These are phyloP conservation scores for Fabrea salina DNA, from an alignment of 169 alveolate genomes.

Conservation along the genomic window DNA sequence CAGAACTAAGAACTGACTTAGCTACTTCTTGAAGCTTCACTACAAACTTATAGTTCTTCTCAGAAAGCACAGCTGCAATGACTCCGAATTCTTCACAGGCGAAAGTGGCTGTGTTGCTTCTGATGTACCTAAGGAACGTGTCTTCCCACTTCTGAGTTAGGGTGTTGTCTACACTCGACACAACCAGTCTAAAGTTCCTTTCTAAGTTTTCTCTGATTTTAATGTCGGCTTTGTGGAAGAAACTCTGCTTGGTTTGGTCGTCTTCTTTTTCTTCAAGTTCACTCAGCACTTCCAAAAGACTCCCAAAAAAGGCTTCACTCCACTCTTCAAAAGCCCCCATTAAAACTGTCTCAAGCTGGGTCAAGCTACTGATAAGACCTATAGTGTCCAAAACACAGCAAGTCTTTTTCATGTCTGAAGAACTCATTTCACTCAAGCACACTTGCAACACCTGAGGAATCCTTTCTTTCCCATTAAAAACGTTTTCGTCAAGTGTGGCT, in stretches of 20 bases:
- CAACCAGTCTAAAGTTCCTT: neutral
- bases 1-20: too few species aligned
- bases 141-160: neutral
- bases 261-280: slow-evolving; percentile 6
- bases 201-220: slow-evolving; percentile 2
- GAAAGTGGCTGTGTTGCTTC: neutral
- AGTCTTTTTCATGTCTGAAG: neutral
- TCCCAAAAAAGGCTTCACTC: neutral
- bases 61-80: neutral
- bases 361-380: neutral
- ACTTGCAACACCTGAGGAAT: neutral
- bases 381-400: neutral
- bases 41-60: too few species aligned
- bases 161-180: neutral
- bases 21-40: too few species aligned
- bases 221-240: neutral
- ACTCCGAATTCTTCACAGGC: slow-evolving; percentile 20
- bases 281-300: neutral
- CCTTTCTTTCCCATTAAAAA: neutral
- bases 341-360: neutral
- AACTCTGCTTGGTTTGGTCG: neutral
- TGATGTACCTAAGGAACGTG: neutral
- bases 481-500: neutral
- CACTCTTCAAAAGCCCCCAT: neutral
- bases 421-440: neutral